phyloP scores from a whole-genome alignment of 352 stramenopile genomes.

The Pythium phragmiticola region DNA sequence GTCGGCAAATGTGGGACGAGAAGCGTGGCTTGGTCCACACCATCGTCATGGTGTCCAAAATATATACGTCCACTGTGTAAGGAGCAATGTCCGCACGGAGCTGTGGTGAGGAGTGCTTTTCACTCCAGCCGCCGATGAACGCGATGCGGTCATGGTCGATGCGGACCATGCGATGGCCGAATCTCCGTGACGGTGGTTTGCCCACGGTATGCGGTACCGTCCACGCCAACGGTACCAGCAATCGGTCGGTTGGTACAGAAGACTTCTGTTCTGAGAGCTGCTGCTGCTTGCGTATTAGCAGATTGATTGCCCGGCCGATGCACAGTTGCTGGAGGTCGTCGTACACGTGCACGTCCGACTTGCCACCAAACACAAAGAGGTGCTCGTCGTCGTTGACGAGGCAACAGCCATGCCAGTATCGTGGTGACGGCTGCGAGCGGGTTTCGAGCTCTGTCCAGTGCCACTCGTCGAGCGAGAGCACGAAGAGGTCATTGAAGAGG shows the following conservation, averaged over 20 bases:
- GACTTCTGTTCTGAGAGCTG: background rate
- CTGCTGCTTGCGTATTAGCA: slow-evolving; percentile 7
- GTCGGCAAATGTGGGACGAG: slow-evolving; percentile 23
- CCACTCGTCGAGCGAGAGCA: slow-evolving; percentile 48
- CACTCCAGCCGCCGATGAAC: slow-evolving; percentile 23
- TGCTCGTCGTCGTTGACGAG: slow-evolving; percentile 27
- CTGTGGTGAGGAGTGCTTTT: background rate
- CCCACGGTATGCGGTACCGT: slow-evolving; percentile 42
- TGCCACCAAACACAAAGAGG: slow-evolving; percentile 65
- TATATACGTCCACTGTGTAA: slow-evolving; percentile 15
- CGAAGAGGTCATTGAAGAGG: slow-evolving; percentile 49
- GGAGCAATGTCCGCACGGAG: background rate
- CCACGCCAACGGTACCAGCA: slow-evolving; percentile 31
- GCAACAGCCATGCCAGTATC: slow-evolving; percentile 30
- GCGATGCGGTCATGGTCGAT: slow-evolving; percentile 25
- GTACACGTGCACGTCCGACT: slow-evolving; percentile 51
- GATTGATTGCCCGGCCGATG: background rate
- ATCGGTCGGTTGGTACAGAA: background rate
- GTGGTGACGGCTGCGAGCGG: slow-evolving; percentile 12
- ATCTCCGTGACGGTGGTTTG: slow-evolving; percentile 45
- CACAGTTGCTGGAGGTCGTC: slow-evolving; percentile 48
- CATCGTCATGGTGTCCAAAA: slow-evolving; percentile 27
- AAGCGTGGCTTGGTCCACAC: slow-evolving; percentile 31
- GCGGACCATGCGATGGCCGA: slow-evolving; percentile 37
- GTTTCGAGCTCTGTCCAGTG: slow-evolving; percentile 37